Evolutionary conservation across 2,329 filamentous ascomycete species (phyloP), one percentile per base, ranked within the genome.

Genomic region (Alternaria gaisen): DNA sequence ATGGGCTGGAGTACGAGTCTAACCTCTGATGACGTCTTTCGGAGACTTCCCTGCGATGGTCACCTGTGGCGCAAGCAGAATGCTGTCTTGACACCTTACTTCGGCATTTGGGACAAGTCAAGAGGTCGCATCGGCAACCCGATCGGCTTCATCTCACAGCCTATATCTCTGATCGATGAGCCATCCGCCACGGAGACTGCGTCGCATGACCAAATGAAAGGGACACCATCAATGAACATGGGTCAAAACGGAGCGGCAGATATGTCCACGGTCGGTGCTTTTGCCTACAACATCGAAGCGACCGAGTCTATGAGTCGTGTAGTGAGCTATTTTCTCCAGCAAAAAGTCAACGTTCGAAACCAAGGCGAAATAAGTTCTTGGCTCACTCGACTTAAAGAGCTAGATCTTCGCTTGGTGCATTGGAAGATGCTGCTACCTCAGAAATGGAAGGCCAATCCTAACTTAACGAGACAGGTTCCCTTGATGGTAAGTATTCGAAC

Each of bases 61-160:
- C 63, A 64, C 50, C 40, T 70, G 10, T 70, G 67, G 67, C 56
- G 65, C n/a, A 70, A 66, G 38, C 44, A 64, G 24, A 53, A 62
- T 16, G 42, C 61, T 26, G 67, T 64, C 8, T 22, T 56, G 32
- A 70, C 67, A 12, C 67, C 65, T 4, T 70, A 66, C 42, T 61
- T 70, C 38, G 67, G 67, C 26, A 70, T 70, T 26, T 70, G 67
- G 67, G 67, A 70, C 58, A 67, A 64, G 34, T 68, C 67, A 7
- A 61, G 55, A 52, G 64, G 61, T 11, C 59, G 63, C 9, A 66
- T 70, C 16, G 67, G 67, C 4, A 63, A 65, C 22, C 62, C 61
- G 16, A 67, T 70, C 14, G 54, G 58, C 8, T 68, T 57, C 14
- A 22, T 64, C 11, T 63, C 65, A 43, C 59, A 55, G 5, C 56